Conservation (phyloP, 208 protist genomes). For the Lotmaria passim region DNA sequence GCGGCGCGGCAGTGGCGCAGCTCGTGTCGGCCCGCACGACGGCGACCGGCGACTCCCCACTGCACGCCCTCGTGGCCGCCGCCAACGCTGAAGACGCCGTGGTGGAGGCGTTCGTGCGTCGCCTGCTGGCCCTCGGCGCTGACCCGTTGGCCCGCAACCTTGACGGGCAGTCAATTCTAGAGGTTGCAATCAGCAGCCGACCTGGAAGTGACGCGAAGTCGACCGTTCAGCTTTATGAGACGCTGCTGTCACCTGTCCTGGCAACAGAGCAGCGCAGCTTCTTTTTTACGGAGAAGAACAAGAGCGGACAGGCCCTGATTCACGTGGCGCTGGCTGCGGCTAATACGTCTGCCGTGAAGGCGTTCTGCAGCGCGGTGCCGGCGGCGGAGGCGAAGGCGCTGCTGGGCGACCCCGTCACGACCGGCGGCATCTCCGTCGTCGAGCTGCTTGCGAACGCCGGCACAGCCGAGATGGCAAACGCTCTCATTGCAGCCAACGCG, state of each 20-base stretch:
- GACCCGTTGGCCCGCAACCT: slow-evolving; percentile 7
- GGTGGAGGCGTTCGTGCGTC: slow-evolving; percentile 32
- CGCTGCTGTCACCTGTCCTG: slow-evolving; percentile 10
- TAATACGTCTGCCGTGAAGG: slow-evolving; percentile 42
- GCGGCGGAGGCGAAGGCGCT: slow-evolving; percentile 20
- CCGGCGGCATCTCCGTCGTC: slow-evolving; percentile 1
- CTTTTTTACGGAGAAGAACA: slow-evolving; percentile 16
- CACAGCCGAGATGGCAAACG: slow-evolving; percentile 8
- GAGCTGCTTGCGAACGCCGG: slow-evolving; percentile 9
- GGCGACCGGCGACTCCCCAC: slow-evolving; percentile 23
- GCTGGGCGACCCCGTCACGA: background rate
- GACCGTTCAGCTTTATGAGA: slow-evolving; percentile 2
- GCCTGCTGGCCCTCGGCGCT: slow-evolving; percentile 36
- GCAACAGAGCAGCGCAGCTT: slow-evolving; percentile 1
- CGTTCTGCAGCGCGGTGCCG: slow-evolving; percentile 27
- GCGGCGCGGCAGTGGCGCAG: slow-evolving; percentile 11
- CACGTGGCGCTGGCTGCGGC: slow-evolving; percentile 42
- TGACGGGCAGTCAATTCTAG: slow-evolving; percentile 1
- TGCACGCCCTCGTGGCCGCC: slow-evolving; percentile 49
- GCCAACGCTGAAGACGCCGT: slow-evolving; percentile 42
- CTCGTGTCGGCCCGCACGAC: slow-evolving; percentile 29
- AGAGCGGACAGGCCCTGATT: slow-evolving; percentile 39
- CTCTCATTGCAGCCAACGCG: background rate
- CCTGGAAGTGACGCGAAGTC: slow-evolving; percentile 9
- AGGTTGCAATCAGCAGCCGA: slow-evolving; percentile 3